Base-by-base conservation (phyloP, 2,329 filamentous ascomycete species). In the Helotiales sp. region DNA sequence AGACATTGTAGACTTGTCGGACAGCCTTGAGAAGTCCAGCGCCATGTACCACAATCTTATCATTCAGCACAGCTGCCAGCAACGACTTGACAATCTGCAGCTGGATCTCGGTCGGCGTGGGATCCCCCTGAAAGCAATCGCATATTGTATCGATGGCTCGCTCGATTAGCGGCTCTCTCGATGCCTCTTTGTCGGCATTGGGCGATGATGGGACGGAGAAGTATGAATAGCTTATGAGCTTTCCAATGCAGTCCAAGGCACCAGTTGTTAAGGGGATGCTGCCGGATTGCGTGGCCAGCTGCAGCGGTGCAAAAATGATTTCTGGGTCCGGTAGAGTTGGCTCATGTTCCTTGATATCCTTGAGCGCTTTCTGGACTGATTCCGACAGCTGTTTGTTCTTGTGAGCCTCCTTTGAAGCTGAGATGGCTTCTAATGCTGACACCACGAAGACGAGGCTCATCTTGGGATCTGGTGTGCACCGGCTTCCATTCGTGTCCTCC, bases 111-210 rank as follows among this genome's bases (percentile, higher is more conserved):
- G 89, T 83, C 3, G 91, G 87, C 0, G 96, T 99, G 1, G 90
- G 90, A 76, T 99, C 95, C 71, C 95, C 93, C 72, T 98, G 93
- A 72, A 99, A 99, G 74, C 95, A 99, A 72, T 98, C 93, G 80
- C 95, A 99, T 79, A 99, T 99, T 33, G 95, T 96, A 75, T 99
- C 96, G 70, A 99, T 99, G 58, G 96, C 95, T 64, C 93, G 85
- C 76, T 99, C 96, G 71, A 99, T 99, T 65, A 99, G 80, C 15
- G 93, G 93, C 3, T 89, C 80, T 38, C 79, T 78, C 51, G 70
- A 68, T 57, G 65, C 67, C 47, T 77, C 76, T 55, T 69, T 68
- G 54, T 74, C 69, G 48, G 67, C 64, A 61, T 70, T 69, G 31
- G 76, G 73, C 22, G 75, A 75, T 52, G 78, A 79, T 33, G 87